These are phyloP conservation scores for Thermomucor indicae-seudaticae DNA, from an alignment of 371 early-diverging fungal genomes.

Conservation along the genomic window DNA sequence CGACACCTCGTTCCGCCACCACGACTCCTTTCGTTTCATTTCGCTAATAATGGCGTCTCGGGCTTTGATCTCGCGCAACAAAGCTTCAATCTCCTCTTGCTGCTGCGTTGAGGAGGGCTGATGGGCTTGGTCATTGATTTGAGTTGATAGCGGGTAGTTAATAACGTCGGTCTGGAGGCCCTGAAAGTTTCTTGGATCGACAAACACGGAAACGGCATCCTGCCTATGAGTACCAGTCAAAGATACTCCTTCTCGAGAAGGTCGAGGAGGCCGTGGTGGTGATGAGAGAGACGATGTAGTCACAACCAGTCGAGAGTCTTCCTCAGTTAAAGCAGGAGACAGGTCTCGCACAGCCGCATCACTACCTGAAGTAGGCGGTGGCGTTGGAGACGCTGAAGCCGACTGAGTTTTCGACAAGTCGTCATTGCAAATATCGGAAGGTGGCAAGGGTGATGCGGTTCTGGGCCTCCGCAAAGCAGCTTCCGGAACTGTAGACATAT, in stretches of 20 bases:
- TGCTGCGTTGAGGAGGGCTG: neutral
- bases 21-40: slow-evolving; percentile 47
- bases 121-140: neutral
- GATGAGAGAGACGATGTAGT: neutral
- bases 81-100: slow-evolving; percentile 22
- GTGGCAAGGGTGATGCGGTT: slow-evolving; percentile 34
- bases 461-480: slow-evolving; percentile 45
- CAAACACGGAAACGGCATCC: slow-evolving; percentile 9
- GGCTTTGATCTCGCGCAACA: slow-evolving; percentile 32
- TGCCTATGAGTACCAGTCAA: too few species aligned
- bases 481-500: slow-evolving; percentile 41
- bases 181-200: neutral
- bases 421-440: too few species aligned
- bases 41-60: slow-evolving; percentile 33
- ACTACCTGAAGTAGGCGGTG: too few species aligned
- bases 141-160: too few species aligned
- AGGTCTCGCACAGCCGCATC: too few species aligned
- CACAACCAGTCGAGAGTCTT: neutral
- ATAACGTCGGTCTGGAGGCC: too few species aligned
- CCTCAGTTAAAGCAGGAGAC: too few species aligned
- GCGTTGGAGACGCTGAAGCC: too few species aligned
- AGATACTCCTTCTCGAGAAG: slow-evolving; percentile 6
- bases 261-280: slow-evolving; percentile 11
- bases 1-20: slow-evolving; percentile 50
- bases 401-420: too few species aligned